Conservation (phyloP, 148 eudicot species). For the Rhododendron mucronatum region DNA sequence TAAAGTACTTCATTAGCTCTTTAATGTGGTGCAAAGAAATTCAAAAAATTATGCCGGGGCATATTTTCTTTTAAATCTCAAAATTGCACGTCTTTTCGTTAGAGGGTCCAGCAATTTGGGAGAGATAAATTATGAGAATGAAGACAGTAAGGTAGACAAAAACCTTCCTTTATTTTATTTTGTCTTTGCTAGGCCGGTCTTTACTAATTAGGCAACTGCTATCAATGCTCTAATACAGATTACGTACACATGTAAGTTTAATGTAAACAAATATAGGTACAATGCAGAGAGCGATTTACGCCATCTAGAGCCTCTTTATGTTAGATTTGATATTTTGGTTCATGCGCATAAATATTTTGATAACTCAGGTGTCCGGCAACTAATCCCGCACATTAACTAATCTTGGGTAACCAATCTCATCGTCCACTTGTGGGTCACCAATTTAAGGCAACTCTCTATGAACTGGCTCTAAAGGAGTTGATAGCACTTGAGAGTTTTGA, state of each 20-base stretch:
- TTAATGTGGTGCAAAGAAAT: too few species aligned
- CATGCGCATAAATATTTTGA: not conserved
- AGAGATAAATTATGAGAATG: not conserved
- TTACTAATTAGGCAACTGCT: not conserved
- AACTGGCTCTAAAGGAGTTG: not conserved
- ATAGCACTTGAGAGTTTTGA: too few species aligned
- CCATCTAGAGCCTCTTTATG: not conserved
- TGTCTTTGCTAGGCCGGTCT: not conserved
- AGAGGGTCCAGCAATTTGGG: too few species aligned
- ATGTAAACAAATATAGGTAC: not conserved
- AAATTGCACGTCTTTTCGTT: too few species aligned
- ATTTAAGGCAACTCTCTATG: too few species aligned
- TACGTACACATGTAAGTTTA: not conserved
- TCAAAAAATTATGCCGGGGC: too few species aligned
- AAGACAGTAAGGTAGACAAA: not conserved
- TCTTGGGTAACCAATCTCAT: too few species aligned
- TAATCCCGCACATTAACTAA: not conserved
- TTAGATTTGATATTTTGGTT: not conserved
- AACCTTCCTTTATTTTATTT: not conserved
- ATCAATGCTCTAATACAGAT: not conserved
- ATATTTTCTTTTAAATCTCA: too few species aligned
- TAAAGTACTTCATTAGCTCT: too few species aligned
- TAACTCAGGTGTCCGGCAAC: not conserved
- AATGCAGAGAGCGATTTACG: not conserved
- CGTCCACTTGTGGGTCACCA: not conserved